Percentiles rank a stretch among this genome's conserved stretches.
phyloP scores from a whole-genome alignment of 1,139 yeast genomes.

The Candida albicans region DNA sequence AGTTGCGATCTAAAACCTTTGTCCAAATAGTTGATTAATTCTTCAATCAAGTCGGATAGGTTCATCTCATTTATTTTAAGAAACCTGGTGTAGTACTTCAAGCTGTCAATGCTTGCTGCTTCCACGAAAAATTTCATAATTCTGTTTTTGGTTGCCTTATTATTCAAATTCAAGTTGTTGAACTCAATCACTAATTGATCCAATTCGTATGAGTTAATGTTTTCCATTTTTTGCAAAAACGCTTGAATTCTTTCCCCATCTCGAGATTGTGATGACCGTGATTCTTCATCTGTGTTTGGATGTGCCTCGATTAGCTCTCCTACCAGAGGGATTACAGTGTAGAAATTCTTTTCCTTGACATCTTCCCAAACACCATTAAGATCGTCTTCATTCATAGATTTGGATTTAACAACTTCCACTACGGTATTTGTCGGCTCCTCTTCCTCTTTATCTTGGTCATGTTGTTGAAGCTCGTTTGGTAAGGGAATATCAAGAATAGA shows the following conservation, averaged over 20 bases:
- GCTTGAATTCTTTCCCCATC: conserved; percentile 48
- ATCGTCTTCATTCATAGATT: conserved; percentile 29
- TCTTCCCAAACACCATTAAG: conserved; percentile 59
- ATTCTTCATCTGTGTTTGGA: conserved; percentile 8
- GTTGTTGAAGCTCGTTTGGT: conserved; percentile 25
- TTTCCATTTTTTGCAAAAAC: conserved; percentile 48
- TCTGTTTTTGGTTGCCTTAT: conserved; percentile 72
- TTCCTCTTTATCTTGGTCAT: conserved; percentile 15
- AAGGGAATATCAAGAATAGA: conserved; percentile 34
- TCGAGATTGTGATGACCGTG: conserved; percentile 12
- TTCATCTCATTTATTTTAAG: conserved; percentile 56
- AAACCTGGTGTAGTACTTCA: conserved; percentile 62
- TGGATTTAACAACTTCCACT: conserved; percentile 26
- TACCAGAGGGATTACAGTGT: conserved; percentile 38
- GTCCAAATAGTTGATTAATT: conserved; percentile 58
- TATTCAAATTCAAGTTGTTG: conserved; percentile 53
- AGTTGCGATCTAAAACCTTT: conserved; percentile 61
- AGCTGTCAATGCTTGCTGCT: conserved; percentile 44
- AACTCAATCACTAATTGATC: conserved; percentile 61
- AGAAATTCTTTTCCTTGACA: conserved; percentile 62
- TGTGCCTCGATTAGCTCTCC: conserved; percentile 31
- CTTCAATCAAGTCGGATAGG: conserved; percentile 54
- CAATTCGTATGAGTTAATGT: conserved; percentile 47
- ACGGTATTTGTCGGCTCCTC: conserved; percentile 19
- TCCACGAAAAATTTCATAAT: conserved; percentile 56